Evolutionary conservation across 2,329 filamentous ascomycete genomes (phyloP), one percentile per base, ranked within the genome.

Genomic region (Colletotrichum tanaceti): DNA sequence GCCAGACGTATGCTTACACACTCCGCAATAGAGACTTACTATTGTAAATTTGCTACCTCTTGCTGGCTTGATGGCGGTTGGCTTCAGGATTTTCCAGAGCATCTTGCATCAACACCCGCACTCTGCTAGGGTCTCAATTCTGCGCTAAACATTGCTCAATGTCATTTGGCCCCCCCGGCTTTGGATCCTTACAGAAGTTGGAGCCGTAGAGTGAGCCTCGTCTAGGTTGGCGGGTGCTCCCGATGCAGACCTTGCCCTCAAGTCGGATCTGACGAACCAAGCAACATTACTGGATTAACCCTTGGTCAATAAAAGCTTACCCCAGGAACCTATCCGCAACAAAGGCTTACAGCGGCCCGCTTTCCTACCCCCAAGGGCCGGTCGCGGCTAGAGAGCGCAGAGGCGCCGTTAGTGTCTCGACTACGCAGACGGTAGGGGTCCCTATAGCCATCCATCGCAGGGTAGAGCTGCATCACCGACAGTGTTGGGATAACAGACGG

Each of bases 401-500:
- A 44, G 6, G 32, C 44, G 57, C n/a, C 44, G 14, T 28, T 59
- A n/a, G 20, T 59, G 44, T 39, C 57, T 58, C 28, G 18, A n/a
- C 11, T 53, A 38, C 5, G 4, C 18, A 4, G 11, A 53, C 28
- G 50, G 50, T 3, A n/a, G 50, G 50, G 20, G 50, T 39, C 13
- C 20, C 2, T 24, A 6, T 7, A 54, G 5, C 6, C 7, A 6
- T 39, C 35, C 10, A 39, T 5, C 3, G 13, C 2, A 28, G 14
- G 24, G 24, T 5, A 18, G 5, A 41, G 16, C 18, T n/a, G n/a
- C 18, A 22, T 28, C 43, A 43, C 6, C 7, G 13, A 5, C 43
- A 38, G 32, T 39, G 39, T 24, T 43, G 13, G 28, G 5, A 55
- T 22, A 38, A 10, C 18, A 52, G 57, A 63, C 52, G 63, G 58